A percentile compares a stretch with the other conserved stretches of the same genome.
Evolutionary conservation across 495 filamentous ascomycete genomes (phyloP).

Genomic region (Rostrohypoxylon terebratum): DNA sequence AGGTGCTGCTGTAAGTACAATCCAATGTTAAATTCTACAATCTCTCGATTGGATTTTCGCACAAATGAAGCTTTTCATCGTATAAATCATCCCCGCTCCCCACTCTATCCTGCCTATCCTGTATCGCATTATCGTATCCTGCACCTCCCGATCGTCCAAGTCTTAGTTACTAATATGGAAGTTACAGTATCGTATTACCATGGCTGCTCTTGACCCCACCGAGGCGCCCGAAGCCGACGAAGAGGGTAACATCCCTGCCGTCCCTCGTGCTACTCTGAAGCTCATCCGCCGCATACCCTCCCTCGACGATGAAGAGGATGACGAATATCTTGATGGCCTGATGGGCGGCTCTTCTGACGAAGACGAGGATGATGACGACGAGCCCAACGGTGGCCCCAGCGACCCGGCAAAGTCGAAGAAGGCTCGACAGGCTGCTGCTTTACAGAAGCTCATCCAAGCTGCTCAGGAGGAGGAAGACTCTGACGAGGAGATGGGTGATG

Average conservation of each 20-base stretch:
- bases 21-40: neutral
- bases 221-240: conserved; percentile 75
- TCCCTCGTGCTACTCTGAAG: conserved; percentile 86
- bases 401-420: conserved; percentile 89
- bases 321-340: conserved; percentile 67
- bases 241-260: conserved; percentile 67
- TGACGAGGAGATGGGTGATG: conserved; percentile 68
- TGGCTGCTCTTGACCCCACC: conserved; percentile 96
- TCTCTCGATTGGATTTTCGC: neutral
- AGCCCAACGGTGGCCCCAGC: conserved; percentile 87
- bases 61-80: conserved; percentile 1
- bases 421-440: conserved; percentile 74
- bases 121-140: neutral
- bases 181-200: conserved; percentile 91
- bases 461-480: conserved; percentile 66
- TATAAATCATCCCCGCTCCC: neutral
- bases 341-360: conserved; percentile 57
- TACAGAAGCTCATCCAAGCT: conserved; percentile 77
- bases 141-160: conserved; percentile 2
- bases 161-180: conserved; percentile 35
- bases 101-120: neutral
- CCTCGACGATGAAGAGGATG: conserved; percentile 69
- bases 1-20: conserved; percentile 75
- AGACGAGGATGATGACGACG: conserved; percentile 72
- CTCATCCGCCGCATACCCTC: conserved; percentile 75